Conservation (phyloP, 306 rosid species). For the Phaseolus lunatus region DNA sequence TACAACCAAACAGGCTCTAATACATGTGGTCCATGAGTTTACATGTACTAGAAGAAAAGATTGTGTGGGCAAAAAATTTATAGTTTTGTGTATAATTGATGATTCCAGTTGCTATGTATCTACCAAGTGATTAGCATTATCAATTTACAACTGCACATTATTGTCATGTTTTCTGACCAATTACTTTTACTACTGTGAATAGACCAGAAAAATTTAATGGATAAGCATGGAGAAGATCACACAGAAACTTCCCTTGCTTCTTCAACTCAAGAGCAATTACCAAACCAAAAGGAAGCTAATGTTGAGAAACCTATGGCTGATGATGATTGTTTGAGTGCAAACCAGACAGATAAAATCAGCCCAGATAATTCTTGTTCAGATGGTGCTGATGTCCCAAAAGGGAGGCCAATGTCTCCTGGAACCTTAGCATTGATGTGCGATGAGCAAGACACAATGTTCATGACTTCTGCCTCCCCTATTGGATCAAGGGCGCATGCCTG, state of each 20-base stretch:
- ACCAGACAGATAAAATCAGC: slow-evolving; percentile 70
- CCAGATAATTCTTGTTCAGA: slow-evolving; percentile 80
- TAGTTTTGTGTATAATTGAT: slow-evolving; percentile 37
- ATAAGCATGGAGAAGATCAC: slow-evolving; percentile 69
- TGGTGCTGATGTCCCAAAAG: slow-evolving; percentile 71
- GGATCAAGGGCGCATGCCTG: slow-evolving; percentile 65
- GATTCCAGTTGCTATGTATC: slow-evolving; percentile 39
- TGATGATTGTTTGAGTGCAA: slow-evolving; percentile 85
- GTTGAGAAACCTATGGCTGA: slow-evolving; percentile 72
- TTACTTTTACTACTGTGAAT: slow-evolving; percentile 44
- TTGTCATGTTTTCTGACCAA: slow-evolving; percentile 43
- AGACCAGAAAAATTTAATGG: slow-evolving; percentile 73
- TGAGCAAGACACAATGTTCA: slow-evolving; percentile 93
- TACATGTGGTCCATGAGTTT: neutral
- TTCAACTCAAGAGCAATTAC: slow-evolving; percentile 75
- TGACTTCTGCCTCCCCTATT: slow-evolving; percentile 77
- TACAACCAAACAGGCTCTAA: neutral
- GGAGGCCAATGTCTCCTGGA: slow-evolving; percentile 96
- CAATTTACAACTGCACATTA: neutral
- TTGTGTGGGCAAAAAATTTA: slow-evolving; percentile 22
- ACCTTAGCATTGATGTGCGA: slow-evolving; percentile 99
- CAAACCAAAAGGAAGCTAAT: slow-evolving; percentile 61
- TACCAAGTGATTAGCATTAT: slow-evolving; percentile 33
- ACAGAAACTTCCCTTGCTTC: slow-evolving; percentile 76
- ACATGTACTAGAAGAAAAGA: slow-evolving; percentile 20